Conservation (phyloP, 2,329 filamentous ascomycete genomes). For the Xylaria sp. region DNA sequence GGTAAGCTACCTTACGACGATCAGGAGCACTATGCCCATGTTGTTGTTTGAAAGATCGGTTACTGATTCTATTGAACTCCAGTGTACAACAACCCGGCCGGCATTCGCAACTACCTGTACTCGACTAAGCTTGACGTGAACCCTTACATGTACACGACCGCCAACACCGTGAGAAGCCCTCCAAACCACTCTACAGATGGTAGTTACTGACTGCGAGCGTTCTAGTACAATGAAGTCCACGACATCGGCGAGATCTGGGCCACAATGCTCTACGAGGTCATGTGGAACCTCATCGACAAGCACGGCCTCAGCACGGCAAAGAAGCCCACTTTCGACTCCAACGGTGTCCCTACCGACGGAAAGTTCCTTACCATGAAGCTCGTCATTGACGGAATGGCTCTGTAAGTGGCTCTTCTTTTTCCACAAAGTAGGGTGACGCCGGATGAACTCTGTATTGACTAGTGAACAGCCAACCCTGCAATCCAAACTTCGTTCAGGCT, state of each 20-base stretch:
- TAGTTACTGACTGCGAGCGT: background rate
- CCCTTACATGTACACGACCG: constrained; percentile 58
- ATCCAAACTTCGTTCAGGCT: constrained; percentile 60
- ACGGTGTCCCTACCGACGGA: constrained; percentile 60
- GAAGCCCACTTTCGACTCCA: constrained; percentile 52
- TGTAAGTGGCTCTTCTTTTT: constrained; percentile 47
- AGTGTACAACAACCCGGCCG: constrained; percentile 52
- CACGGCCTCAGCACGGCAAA: constrained; percentile 58
- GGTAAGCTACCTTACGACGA: background rate
- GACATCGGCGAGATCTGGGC: constrained; percentile 62
- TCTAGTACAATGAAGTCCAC: constrained; percentile 53
- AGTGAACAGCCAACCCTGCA: constrained; percentile 58
- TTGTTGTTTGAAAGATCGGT: background rate
- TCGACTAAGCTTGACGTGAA: constrained; percentile 58
- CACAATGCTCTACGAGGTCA: constrained; percentile 63
- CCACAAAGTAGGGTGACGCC: background rate
- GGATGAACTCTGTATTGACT: constrained; percentile 14
- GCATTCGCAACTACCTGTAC: constrained; percentile 60
- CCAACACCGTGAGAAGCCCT: constrained; percentile 40
- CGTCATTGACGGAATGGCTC: constrained; percentile 59
- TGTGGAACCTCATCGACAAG: constrained; percentile 65
- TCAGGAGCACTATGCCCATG: background rate
- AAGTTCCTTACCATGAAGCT: constrained; percentile 62
- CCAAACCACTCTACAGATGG: background rate
- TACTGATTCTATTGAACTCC: background rate